Base-by-base conservation (phyloP, 2,329 filamentous ascomycete species). In the Phoma sp. region DNA sequence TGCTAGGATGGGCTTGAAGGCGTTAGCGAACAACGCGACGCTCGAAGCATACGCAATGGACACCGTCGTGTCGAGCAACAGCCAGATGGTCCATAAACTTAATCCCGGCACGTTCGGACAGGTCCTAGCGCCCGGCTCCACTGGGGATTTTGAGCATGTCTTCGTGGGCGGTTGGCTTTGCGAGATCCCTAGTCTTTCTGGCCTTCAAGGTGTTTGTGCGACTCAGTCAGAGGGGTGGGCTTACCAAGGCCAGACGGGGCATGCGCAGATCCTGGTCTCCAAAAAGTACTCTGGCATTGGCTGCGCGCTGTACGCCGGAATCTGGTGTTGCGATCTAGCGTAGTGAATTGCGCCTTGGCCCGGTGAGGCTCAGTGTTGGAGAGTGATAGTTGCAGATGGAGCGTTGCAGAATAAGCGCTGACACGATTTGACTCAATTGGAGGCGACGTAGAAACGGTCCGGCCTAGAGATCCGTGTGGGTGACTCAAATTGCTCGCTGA, bases 161-260 rank as follows among this genome's bases (percentile, higher is more conserved):
- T 72, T 71, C 54, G 65, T 72, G 14, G 71, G 71, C 21, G 70
- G 67, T 43, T 73, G 71, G 71, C 68, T 73, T 45, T 73, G 71
- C 68, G 71, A 73, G 61, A 60, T 62, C 17, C 62, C 71, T 47
- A 48, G 46, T 29, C 58, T 67, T n/a, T 47, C 61, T 18, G 68
- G 67, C 40, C 58, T 72, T 28, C 54, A 65, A 40, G 63, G 60
- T 32, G 52, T 66, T 54, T 72, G 71, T 64, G 7, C 28, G 7
- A 54, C 37, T 6, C 26, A 48, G 37, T 67, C 68, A 23, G 11
- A 64, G n/a, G 69, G 68, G 55, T 73, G 68, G 67, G 34, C 40
- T 7, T 67, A 72, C 63, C 9, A 57, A 15, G 68, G 68, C 47
- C 65, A 69, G 59, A 69, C 64, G 20, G 70, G 69, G 38, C 70